Conservation (phyloP, 1,284 basidiomycete species). For the Cystobasidium pallidum region DNA sequence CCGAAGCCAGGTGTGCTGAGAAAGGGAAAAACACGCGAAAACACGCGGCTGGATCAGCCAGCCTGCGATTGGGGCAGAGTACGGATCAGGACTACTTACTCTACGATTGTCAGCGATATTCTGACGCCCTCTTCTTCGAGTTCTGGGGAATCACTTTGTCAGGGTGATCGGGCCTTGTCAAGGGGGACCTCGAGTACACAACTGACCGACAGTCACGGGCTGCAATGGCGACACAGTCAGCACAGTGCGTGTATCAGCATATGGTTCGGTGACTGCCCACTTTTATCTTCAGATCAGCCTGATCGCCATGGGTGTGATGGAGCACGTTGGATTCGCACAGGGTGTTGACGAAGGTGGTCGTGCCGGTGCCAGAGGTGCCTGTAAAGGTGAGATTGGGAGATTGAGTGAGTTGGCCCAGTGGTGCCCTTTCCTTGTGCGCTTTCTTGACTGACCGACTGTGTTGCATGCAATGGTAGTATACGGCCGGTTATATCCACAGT, state of each 20-base stretch:
- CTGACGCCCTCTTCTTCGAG: constrained; percentile 98
- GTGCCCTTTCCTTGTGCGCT: not conserved
- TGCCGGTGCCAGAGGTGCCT: constrained; percentile 94
- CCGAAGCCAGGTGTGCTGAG: constrained; percentile 83
- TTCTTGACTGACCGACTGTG: constrained; percentile 37
- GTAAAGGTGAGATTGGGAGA: constrained; percentile 26
- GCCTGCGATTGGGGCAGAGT: not conserved
- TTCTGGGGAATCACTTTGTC: constrained; percentile 63
- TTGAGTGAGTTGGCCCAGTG: constrained; percentile 60
- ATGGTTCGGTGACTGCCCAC: not conserved
- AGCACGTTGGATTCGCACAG: constrained; percentile 69
- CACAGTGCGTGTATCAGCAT: not conserved
- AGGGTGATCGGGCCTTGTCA: constrained; percentile 5
- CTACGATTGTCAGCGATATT: constrained; percentile 96
- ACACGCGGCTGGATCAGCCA: not conserved
- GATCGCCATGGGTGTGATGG: constrained; percentile 5
- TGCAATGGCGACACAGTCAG: not conserved
- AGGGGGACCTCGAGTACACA: not conserved
- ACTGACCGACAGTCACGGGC: constrained; percentile 22
- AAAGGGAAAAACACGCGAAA: not conserved
- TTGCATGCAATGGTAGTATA: too few relatives aligned
- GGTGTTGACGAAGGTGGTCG: constrained; percentile 97
- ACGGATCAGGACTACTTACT: too few relatives aligned
- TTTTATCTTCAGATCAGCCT: constrained; percentile 38
- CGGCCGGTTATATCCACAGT: too few relatives aligned